These are phyloP conservation scores for Stromatinia cepivora DNA, from an alignment of 2,329 filamentous ascomycete genomes.

Conservation along the genomic window DNA sequence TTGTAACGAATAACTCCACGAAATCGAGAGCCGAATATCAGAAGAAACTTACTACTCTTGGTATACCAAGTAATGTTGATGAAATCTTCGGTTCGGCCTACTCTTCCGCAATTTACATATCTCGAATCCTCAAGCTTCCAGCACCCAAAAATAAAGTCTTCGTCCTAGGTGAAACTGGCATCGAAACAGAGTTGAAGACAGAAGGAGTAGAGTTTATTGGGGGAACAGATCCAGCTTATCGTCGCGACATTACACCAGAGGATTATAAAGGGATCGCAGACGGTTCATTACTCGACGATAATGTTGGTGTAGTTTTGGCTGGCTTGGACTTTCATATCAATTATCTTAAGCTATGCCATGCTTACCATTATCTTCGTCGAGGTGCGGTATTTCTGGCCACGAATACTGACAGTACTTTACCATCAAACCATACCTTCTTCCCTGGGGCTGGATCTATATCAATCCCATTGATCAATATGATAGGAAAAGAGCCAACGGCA, in stretches of 20 bases:
- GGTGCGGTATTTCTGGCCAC: conserved; percentile 90
- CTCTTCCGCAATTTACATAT: conserved; percentile 93
- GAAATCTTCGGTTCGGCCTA: conserved; percentile 94
- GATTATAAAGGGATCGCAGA: conserved; percentile 81
- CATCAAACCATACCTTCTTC: conserved; percentile 79
- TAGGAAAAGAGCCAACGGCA: conserved; percentile 67
- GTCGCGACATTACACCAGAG: conserved; percentile 74
- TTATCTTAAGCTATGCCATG: conserved; percentile 86
- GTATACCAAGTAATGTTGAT: conserved; percentile 76
- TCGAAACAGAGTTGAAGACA: conserved; percentile 81
- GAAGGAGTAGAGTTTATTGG: conserved; percentile 81
- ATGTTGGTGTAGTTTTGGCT: conserved; percentile 85
- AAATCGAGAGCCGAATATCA: conserved; percentile 92
- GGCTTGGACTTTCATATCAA: conserved; percentile 94
- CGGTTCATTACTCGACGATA: conserved; percentile 74
- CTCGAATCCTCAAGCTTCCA: conserved; percentile 80
- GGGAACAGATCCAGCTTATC: conserved; percentile 77
- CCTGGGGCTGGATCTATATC: conserved; percentile 85
- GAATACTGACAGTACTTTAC: conserved; percentile 88
- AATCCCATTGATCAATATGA: conserved; percentile 74
- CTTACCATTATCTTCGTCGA: conserved; percentile 79
- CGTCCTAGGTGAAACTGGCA: conserved; percentile 85
- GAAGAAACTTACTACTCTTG: conserved; percentile 81
- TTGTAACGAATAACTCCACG: conserved; percentile 98
- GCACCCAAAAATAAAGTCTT: conserved; percentile 88